Conservation (phyloP, 2,329 filamentous ascomycete genomes). For the Aspergillus felis region DNA sequence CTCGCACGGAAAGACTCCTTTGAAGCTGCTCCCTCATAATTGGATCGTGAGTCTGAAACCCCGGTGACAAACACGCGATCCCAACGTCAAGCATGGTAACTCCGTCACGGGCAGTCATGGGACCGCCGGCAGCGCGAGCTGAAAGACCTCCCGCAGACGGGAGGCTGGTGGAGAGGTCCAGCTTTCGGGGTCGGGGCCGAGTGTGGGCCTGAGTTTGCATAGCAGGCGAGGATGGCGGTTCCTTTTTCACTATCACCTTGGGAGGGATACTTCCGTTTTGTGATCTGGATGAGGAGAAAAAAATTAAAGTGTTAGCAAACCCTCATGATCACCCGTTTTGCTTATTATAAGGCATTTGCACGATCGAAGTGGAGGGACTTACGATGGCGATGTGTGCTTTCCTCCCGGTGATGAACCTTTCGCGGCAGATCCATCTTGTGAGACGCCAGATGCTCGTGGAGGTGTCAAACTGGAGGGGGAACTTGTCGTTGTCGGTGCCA, state of each 20-base stretch:
- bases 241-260: slow-evolving; percentile 94
- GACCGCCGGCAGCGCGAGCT: slow-evolving; percentile 63
- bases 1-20: slow-evolving; percentile 85
- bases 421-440: slow-evolving; percentile 31
- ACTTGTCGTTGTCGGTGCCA: slow-evolving; percentile 35
- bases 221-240: slow-evolving; percentile 77
- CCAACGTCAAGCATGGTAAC: slow-evolving; percentile 88
- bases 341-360: background rate
- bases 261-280: slow-evolving; percentile 54
- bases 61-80: slow-evolving; percentile 88
- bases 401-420: slow-evolving; percentile 34
- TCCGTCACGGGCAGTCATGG: slow-evolving; percentile 72
- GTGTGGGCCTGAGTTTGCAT: slow-evolving; percentile 58
- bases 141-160: slow-evolving; percentile 48
- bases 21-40: slow-evolving; percentile 93
- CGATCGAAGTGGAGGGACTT: slow-evolving; percentile 33
- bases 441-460: slow-evolving; percentile 26
- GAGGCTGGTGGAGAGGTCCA: slow-evolving; percentile 44
- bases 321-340: background rate
- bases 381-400: slow-evolving; percentile 42
- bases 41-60: slow-evolving; percentile 95
- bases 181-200: slow-evolving; percentile 43
- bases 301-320: slow-evolving; percentile 12
- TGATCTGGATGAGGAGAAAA: slow-evolving; percentile 15
- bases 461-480: slow-evolving; percentile 33